These are phyloP conservation scores for Gnomoniopsis smithogilvyi DNA, from an alignment of 2,329 filamentous ascomycete species.

Conservation along the genomic window DNA sequence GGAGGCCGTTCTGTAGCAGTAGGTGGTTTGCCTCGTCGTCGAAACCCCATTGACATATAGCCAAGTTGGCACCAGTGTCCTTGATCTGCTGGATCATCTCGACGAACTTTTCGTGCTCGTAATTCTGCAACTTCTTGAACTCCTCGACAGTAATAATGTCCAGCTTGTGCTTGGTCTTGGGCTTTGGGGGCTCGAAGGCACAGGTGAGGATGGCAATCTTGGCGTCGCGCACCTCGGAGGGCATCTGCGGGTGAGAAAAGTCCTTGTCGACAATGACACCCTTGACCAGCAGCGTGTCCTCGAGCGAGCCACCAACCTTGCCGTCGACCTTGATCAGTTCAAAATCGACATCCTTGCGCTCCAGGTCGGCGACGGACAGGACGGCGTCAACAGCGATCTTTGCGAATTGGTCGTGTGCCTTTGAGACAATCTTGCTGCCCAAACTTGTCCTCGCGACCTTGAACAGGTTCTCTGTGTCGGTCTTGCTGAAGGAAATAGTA, in stretches of 20 bases:
- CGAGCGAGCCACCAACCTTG: conserved; percentile 90
- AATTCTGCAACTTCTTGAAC: conserved; percentile 95
- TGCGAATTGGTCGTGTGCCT: conserved; percentile 96
- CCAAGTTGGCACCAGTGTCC: conserved; percentile 92
- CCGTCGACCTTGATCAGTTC: conserved; percentile 99
- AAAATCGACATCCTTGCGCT: conserved; percentile 96
- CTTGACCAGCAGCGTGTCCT: conserved; percentile 93
- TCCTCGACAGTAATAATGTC: conserved; percentile 97
- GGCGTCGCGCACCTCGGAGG: conserved; percentile 87
- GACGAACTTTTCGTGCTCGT: conserved; percentile 93
- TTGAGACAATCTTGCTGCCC: conserved; percentile 98
- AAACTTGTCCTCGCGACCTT: conserved; percentile 95
- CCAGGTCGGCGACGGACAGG: conserved; percentile 90
- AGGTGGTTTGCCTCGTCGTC: conserved; percentile 99
- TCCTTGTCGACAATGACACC: conserved; percentile 99
- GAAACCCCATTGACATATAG: conserved; percentile 99
- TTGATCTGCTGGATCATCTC: conserved; percentile 99
- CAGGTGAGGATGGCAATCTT: conserved; percentile 98
- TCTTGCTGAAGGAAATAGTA: conserved; percentile 77
- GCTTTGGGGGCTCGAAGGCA: conserved; percentile 97
- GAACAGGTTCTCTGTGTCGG: conserved; percentile 79
- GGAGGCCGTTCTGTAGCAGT: conserved; percentile 90
- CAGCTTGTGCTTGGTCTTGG: conserved; percentile 99
- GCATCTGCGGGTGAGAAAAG: conserved; percentile 99
- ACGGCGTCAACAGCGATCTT: conserved; percentile 97